Conservation (phyloP, 1,284 basidiomycete species). For the Abortiporus biennis region DNA sequence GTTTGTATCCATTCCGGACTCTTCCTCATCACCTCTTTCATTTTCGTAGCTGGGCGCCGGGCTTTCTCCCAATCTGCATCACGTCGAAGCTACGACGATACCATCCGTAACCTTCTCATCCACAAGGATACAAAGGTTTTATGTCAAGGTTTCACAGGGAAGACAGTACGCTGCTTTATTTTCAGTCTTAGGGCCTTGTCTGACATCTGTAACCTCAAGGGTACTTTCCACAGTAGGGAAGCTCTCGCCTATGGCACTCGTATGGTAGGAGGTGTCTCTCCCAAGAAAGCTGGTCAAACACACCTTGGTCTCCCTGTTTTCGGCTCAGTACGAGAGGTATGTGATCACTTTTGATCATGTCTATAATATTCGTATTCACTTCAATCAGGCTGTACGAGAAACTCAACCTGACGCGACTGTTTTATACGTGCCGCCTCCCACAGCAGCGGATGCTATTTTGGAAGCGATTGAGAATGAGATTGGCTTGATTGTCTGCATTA, state of each 20-base stretch:
- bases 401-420: constrained; percentile 88
- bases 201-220: constrained; percentile 45
- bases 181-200: background rate
- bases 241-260: constrained; percentile 94
- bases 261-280: constrained; percentile 97
- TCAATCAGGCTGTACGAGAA: constrained; percentile 70
- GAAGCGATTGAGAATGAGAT: constrained; percentile 98
- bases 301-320: constrained; percentile 97
- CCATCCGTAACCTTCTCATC: constrained; percentile 88
- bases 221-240: constrained; percentile 95
- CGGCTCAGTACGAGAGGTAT: constrained; percentile 86
- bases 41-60: constrained; percentile 54
- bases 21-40: constrained; percentile 9
- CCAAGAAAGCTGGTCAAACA: constrained; percentile 94
- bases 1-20: background rate
- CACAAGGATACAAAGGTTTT: constrained; percentile 94
- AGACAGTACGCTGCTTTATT: constrained; percentile 59
- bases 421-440: constrained; percentile 92
- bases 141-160: constrained; percentile 94
- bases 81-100: constrained; percentile 79
- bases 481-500: constrained; percentile 93
- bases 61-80: constrained; percentile 73
- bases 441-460: constrained; percentile 91
- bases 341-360: constrained; percentile 13
- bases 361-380: background rate